phyloP scores from a whole-genome alignment of 176 grass and related monocot species.

The Hyparrhenia diplandra region DNA sequence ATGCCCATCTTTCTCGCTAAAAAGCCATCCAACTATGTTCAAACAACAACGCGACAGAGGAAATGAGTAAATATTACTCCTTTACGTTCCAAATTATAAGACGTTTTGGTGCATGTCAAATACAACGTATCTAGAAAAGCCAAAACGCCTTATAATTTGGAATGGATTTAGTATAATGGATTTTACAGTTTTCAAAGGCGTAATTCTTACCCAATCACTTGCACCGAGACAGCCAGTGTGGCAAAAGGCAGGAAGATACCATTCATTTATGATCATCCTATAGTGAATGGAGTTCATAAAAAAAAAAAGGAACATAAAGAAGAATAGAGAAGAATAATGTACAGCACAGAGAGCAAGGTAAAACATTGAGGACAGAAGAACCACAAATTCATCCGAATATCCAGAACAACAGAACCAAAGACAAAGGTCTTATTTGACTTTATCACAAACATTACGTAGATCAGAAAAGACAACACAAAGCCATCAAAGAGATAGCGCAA shows the following conservation, averaged over 20 bases:
- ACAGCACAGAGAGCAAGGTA: slow-evolving; percentile 6
- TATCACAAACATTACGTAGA: background rate
- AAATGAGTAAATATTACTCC: slow-evolving; percentile 23
- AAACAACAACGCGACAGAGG: slow-evolving; percentile 1
- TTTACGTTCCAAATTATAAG: too few relatives aligned
- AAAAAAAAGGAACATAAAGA: background rate
- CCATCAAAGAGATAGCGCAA: background rate
- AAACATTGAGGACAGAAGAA: background rate
- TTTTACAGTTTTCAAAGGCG: slow-evolving; percentile 5
- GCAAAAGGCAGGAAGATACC: slow-evolving; percentile 93
- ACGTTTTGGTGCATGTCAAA: too few relatives aligned
- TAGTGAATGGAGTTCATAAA: slow-evolving; percentile 20
- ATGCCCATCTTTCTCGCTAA: slow-evolving; percentile 97
- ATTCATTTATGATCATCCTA: slow-evolving; percentile 90
- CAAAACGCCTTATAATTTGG: too few relatives aligned
- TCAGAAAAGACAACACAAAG: background rate
- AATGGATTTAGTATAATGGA: background rate
- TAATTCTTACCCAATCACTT: slow-evolving; percentile 84
- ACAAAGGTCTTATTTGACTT: background rate
- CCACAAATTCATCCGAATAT: background rate
- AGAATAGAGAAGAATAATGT: background rate
- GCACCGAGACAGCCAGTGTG: slow-evolving; percentile 67
- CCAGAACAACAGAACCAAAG: background rate
- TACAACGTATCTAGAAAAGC: too few relatives aligned
- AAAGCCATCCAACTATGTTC: slow-evolving; percentile 81